Base-by-base conservation (phyloP, 768 basidiomycete species). In the Crepidotus variabilis region DNA sequence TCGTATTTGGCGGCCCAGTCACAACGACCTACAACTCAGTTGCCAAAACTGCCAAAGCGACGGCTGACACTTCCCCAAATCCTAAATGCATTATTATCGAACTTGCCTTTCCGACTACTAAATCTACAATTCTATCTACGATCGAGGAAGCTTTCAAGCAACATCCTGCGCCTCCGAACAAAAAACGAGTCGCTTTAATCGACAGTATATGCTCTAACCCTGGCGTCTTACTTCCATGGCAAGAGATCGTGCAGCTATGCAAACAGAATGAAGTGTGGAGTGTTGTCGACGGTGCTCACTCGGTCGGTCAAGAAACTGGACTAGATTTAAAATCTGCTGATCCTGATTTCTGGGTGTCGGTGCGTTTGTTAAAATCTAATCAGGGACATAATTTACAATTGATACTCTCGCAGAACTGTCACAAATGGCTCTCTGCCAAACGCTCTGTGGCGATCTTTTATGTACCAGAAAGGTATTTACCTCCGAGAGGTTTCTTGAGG, bases 401-500 rank as follows among this genome's bases (percentile, higher is more conserved):
- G 28, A 28, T 4, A 28, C 28, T 28, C 28, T 28, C 8, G 28
- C 28, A 90, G 83, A 92, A 92, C 62, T 88, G 87, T 60, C 88
- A 94, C 70, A 94, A 94, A 69, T 95, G 93, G 92, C 71, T 93
- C 1, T 85, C 78, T 61, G 77, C 82, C 2, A 87, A 90, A 67
- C 79, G 92, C 5, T 75, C 82, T 1, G 84, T 78, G 47, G 84
- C 89, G 0, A 74, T 87, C 16, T 72, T 94, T 14, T 94, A 94
- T 65, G 88, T 90, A 5, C 88, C 91, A 0, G 77, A 70, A 56
- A 67, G 79, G 79, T 77, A 45, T 43, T 70, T 56, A 11, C 9
- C 35, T 28, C 36, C 20, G 0, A 13, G 34, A 55, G 21, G 23
- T 7, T 6, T 23, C 14, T 36, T 47, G 70, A 43, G 51, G 50